Percentiles rank a stretch among this genome's conserved stretches.
These are phyloP conservation scores for Haplosporangium sp. DNA, from an alignment of 371 early-diverging fungal species.

Conservation along the genomic window DNA sequence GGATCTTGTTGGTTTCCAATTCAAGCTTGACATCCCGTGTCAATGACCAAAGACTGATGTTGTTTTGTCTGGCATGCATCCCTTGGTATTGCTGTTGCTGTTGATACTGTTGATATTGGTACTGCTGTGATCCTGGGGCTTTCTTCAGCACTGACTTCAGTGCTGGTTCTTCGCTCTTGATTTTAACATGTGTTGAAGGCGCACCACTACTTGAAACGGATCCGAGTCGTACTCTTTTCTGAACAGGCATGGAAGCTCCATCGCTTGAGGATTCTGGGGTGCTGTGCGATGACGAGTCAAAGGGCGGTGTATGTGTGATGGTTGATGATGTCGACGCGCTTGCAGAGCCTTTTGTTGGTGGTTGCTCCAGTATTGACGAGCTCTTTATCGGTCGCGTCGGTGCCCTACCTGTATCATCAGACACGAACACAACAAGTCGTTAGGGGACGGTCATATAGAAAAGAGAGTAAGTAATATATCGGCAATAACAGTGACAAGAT, in stretches of 20 bases:
- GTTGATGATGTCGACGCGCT: slow-evolving; percentile 7
- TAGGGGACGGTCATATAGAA: no score
- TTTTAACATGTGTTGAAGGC: slow-evolving; percentile 41
- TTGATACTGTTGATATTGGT: slow-evolving; percentile 3
- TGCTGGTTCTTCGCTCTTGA: slow-evolving; percentile 38
- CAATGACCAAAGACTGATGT: slow-evolving; percentile 28
- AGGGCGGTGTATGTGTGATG: slow-evolving; percentile 4
- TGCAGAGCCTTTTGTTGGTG: slow-evolving; percentile 10
- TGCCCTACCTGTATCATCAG: slow-evolving; percentile 22
- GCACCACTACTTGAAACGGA: slow-evolving; percentile 26
- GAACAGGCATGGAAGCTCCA: slow-evolving; percentile 13
- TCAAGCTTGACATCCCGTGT: slow-evolving; percentile 26
- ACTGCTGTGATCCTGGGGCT: slow-evolving; percentile 18
- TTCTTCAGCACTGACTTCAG: slow-evolving; percentile 30
- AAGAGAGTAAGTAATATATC: not conserved
- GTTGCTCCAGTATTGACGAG: slow-evolving; percentile 33
- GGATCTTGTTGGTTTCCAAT: slow-evolving; percentile 21
- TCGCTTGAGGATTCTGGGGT: slow-evolving; percentile 23
- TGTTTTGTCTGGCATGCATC: not conserved
- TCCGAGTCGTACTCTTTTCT: slow-evolving; percentile 36
- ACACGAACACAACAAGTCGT: no score
- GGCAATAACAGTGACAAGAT: not conserved
- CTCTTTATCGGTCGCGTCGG: slow-evolving; percentile 41
- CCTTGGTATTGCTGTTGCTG: slow-evolving; percentile 14
- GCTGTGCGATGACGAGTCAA: slow-evolving; percentile 19